phyloP scores from a whole-genome alignment of 1,139 yeast species.

The Candida glucosophila region DNA sequence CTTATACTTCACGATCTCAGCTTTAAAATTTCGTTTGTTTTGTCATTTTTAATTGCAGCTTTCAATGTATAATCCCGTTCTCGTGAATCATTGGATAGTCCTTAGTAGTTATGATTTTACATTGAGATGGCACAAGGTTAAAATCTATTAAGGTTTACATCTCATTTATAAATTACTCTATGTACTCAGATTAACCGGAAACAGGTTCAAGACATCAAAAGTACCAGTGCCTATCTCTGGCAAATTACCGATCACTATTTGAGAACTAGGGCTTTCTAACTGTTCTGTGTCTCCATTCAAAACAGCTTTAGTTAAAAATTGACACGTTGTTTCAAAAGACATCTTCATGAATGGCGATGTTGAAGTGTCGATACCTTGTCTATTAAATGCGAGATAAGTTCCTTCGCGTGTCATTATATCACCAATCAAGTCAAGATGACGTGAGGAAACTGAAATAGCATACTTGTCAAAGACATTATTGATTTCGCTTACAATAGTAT shows the following conservation, averaged over 20 bases:
- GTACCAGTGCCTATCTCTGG: constrained; percentile 94
- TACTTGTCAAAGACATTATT: constrained; percentile 93
- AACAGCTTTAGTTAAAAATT: constrained; percentile 93
- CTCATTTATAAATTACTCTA: too few species aligned
- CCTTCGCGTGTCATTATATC: constrained; percentile 99
- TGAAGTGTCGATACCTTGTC: constrained; percentile 95
- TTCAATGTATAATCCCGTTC: constrained; percentile 38
- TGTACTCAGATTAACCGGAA: too few species aligned
- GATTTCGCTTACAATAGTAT: constrained; percentile 93
- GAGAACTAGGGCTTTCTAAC: constrained; percentile 89
- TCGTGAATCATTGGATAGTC: too few species aligned
- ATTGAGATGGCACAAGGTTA: too few species aligned
- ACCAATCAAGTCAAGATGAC: constrained; percentile 94
- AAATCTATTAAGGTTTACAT: too few species aligned
- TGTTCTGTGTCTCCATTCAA: constrained; percentile 86
- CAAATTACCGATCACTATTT: constrained; percentile 87
- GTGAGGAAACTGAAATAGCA: constrained; percentile 86
- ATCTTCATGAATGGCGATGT: constrained; percentile 97
- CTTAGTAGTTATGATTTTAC: too few species aligned
- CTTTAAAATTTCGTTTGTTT: constrained; percentile 52
- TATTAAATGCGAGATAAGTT: constrained; percentile 88
- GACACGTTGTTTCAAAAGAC: constrained; percentile 98
- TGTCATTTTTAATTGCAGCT: constrained; percentile 59
- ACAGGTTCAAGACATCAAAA: constrained; percentile 84
- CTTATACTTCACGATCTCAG: constrained; percentile 55